Conservation (phyloP, 1,284 basidiomycete genomes). For the Leccinum variabile region DNA sequence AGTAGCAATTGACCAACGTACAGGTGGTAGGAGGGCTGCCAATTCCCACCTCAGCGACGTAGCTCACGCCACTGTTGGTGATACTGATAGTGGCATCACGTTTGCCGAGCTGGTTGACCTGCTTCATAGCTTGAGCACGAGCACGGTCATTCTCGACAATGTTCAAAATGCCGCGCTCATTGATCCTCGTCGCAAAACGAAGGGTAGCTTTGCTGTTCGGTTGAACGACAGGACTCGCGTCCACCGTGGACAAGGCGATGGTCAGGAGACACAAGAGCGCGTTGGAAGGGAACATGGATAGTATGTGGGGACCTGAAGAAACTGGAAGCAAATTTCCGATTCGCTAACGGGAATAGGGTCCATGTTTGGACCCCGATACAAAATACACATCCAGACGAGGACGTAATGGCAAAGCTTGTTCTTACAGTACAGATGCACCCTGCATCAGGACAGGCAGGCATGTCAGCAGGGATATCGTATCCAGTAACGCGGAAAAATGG, state of each 20-base stretch:
- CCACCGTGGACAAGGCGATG: constrained; percentile 12
- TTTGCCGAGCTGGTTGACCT: constrained; percentile 10
- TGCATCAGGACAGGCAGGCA: constrained; percentile 7
- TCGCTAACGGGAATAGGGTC: constrained; percentile 4
- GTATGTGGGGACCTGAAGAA: neutral
- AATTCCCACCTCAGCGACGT: constrained; percentile 42
- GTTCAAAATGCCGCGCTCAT: constrained; percentile 12
- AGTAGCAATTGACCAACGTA: constrained; percentile 22
- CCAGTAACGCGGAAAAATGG: constrained; percentile 5
- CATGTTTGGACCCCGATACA: too few species aligned
- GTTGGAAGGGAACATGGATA: constrained; percentile 9
- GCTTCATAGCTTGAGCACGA: constrained; percentile 6
- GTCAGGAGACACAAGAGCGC: constrained; percentile 10
- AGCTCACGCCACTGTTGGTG: constrained; percentile 31
- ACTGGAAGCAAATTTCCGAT: constrained; percentile 29
- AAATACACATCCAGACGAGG: too few species aligned
- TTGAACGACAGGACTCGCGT: constrained; percentile 17
- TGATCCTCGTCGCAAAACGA: constrained; percentile 16
- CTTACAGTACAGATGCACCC: constrained; percentile 13
- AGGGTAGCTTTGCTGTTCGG: constrained; percentile 16
- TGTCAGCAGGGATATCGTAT: constrained; percentile 12
- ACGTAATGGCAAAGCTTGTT: neutral
- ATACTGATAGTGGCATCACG: neutral
- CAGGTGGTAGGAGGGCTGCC: constrained; percentile 48
- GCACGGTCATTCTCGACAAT: constrained; percentile 20